Evolutionary conservation across 306 rosid genomes (phyloP).

Genomic region (Nissolia schottii): DNA sequence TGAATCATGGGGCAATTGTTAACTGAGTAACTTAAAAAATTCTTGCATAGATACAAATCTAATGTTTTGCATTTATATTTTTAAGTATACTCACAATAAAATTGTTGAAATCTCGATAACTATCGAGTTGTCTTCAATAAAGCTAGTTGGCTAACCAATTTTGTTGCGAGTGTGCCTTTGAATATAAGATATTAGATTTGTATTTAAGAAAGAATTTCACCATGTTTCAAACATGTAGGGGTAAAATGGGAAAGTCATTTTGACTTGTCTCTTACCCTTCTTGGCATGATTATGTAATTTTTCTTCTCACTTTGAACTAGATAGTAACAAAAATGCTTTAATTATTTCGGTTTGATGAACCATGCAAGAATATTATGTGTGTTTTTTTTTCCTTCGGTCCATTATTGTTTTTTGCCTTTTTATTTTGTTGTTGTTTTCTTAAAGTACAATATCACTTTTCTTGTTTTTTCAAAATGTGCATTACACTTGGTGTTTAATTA

Average conservation of each 20-base stretch:
- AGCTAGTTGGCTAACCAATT: neutral
- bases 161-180: neutral
- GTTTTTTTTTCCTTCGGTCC: neutral
- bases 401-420: neutral
- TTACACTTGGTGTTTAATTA: neutral
- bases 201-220: neutral
- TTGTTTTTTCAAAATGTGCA: neutral
- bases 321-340: conserved; percentile 12
- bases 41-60: neutral
- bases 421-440: neutral
- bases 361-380: conserved; percentile 8
- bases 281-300: conserved; percentile 8
- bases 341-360: neutral
- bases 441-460: neutral
- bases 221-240: conserved; percentile 1
- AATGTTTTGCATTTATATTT: too few species aligned
- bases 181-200: neutral
- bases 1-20: conserved; percentile 55
- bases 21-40: neutral
- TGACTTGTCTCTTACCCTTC: neutral
- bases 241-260: neutral
- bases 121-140: too few species aligned
- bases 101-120: too few species aligned
- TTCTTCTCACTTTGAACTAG: neutral
- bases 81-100: too few species aligned